phyloP scores from a whole-genome alignment of 2,329 filamentous ascomycete genomes.

The Celoporthe dispersa region DNA sequence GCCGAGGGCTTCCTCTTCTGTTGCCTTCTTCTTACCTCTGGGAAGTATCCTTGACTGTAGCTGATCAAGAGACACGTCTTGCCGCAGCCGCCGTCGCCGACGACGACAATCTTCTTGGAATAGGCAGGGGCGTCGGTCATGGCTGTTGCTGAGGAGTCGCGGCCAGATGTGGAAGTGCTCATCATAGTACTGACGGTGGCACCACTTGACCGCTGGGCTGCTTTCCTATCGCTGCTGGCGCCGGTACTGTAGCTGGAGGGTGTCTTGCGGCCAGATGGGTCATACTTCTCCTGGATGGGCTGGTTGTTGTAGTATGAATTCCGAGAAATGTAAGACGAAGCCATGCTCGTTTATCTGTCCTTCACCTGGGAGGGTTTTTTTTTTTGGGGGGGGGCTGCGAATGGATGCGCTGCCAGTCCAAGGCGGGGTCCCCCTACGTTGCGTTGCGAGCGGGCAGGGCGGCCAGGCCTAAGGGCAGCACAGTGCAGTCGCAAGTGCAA shows the following conservation, averaged over 20 bases:
- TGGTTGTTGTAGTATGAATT: slow-evolving; percentile 55
- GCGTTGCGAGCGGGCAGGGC: background rate
- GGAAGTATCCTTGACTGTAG: slow-evolving; percentile 98
- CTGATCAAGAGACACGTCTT: slow-evolving; percentile 99
- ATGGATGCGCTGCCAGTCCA: slow-evolving; percentile 26
- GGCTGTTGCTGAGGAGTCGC: slow-evolving; percentile 79
- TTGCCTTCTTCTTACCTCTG: slow-evolving; percentile 70
- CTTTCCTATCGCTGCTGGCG: slow-evolving; percentile 42
- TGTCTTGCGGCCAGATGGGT: slow-evolving; percentile 34
- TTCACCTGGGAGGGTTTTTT: background rate
- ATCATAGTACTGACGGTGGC: slow-evolving; percentile 86
- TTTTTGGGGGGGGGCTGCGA: slow-evolving; percentile 5
- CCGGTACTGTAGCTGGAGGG: slow-evolving; percentile 21
- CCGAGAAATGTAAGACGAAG: slow-evolving; percentile 56
- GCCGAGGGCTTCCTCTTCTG: no score
- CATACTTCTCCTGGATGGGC: slow-evolving; percentile 46
- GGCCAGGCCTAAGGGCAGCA: background rate
- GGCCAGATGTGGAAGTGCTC: slow-evolving; percentile 70
- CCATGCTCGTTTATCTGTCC: slow-evolving; percentile 45
- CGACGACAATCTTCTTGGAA: slow-evolving; percentile 99
- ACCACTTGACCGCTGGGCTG: slow-evolving; percentile 74
- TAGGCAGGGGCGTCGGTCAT: slow-evolving; percentile 90
- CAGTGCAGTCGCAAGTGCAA: background rate
- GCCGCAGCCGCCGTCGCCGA: slow-evolving; percentile 95
- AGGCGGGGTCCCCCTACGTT: slow-evolving; percentile 27